phyloP scores from a whole-genome alignment of 106 monocot species.

The Gastrodia elata region DNA sequence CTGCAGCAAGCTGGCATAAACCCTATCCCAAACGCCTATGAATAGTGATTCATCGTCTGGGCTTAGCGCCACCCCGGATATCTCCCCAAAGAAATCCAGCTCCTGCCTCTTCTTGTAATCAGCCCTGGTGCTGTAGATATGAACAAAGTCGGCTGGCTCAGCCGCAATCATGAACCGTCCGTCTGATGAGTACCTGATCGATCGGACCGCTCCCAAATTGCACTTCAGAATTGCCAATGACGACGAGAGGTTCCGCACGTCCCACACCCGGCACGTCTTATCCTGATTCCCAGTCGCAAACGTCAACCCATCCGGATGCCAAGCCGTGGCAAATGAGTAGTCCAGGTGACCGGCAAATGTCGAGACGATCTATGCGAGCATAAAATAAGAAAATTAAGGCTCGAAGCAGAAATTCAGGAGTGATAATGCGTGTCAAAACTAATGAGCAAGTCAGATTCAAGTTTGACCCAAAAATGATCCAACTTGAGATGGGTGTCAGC shows the following conservation, averaged over 20 bases:
- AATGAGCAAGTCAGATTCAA: too few relatives aligned
- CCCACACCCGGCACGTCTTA: slow-evolving; percentile 68
- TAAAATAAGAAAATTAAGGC: neutral
- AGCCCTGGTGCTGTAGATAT: slow-evolving; percentile 33
- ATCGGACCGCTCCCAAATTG: slow-evolving; percentile 60
- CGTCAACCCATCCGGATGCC: slow-evolving; percentile 42
- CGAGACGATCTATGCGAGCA: slow-evolving; percentile 25
- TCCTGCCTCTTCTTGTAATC: slow-evolving; percentile 61
- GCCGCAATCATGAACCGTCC: slow-evolving; percentile 60
- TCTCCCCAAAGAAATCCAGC: slow-evolving; percentile 74
- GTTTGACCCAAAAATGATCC: too few relatives aligned
- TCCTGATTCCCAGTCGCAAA: slow-evolving; percentile 76
- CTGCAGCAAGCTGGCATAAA: slow-evolving; percentile 60
- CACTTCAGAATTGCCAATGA: slow-evolving; percentile 43
- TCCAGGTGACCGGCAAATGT: slow-evolving; percentile 43
- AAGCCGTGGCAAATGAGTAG: slow-evolving; percentile 71
- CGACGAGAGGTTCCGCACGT: slow-evolving; percentile 47
- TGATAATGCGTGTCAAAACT: too few relatives aligned
- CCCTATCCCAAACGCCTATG: slow-evolving; percentile 65
- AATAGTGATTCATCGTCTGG: slow-evolving; percentile 63
- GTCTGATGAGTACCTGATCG: slow-evolving; percentile 55
- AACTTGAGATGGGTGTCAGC: too few relatives aligned
- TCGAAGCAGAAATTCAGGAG: too few relatives aligned
- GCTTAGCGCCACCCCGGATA: slow-evolving; percentile 59
- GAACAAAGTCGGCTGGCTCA: slow-evolving; percentile 76